Base-by-base conservation (phyloP, 1,284 basidiomycete species). In the Sporisorium scitamineum region DNA sequence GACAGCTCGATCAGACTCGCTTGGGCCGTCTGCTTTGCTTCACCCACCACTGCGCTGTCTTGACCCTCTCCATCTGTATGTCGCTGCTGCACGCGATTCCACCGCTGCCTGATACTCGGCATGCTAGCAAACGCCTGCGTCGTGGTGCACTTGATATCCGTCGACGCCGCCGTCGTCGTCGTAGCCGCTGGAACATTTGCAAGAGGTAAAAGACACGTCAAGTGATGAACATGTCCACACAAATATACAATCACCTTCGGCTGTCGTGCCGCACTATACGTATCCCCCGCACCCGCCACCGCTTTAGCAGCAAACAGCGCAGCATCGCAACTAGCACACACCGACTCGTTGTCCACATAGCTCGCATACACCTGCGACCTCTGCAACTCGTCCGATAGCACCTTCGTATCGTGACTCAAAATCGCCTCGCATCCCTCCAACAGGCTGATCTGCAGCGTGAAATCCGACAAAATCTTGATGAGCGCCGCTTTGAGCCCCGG, bases 381-480 rank as follows among this genome's bases (percentile, higher is more conserved):
- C 24, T 74, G 54, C 48, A 82, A 65, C 10, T 79, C 73, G 13
- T 73, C 57, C n/a, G 63, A 42, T 7, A 81, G 60, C n/a, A 76
- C 67, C 45, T 68, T 59, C 0, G 65, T 71, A 48, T 83, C 80
- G 39, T 78, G 76, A n/a, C 70, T 54, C 31, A 84, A 59, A 18
- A 85, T 82, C 10, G 68, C 74, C 32, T 65, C 57, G 66, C 83
- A 84, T 7, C 82, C 82, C 22, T 81, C 69, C 13, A 84, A 48
- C 32, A 85, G 73, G 31, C 80, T 80, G 48, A 80, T 78, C 81
- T 90, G 89, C 5, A 98, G 87, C 80, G 97, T 94, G 83, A 96
- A 97, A 80, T 97, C 95, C 70, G 95, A 94, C 56, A 99, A 86
- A 62, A 99, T 97, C 88, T 97, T 98, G 87, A 98, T 95, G 31